Percentiles rank a stretch among this genome's conserved stretches.
Conservation (phyloP, 768 basidiomycete species). For the Tephrocybe rancida region DNA sequence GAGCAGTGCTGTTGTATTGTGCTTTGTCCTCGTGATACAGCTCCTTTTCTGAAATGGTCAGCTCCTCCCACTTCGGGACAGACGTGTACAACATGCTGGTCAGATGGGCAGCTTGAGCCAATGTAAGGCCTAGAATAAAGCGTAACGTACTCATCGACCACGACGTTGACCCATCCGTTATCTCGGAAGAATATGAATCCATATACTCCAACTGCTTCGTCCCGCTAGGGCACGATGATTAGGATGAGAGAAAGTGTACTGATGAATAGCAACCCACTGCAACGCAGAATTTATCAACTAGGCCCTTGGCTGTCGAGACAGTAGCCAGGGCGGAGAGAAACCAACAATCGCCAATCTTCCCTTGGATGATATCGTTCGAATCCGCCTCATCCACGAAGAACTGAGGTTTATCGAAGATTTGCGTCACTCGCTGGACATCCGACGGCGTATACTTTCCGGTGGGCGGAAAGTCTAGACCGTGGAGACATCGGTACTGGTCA, state of each 20-base stretch:
- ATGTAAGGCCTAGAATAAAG: neutral
- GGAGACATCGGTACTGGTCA: conserved; percentile 49
- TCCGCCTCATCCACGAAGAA: conserved; percentile 51
- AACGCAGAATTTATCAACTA: conserved; percentile 55
- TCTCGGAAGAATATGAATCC: conserved; percentile 63
- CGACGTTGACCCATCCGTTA: conserved; percentile 51
- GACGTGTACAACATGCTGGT: conserved; percentile 47
- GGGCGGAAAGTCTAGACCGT: conserved; percentile 33
- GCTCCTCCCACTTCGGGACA: conserved; percentile 53
- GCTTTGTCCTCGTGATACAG: conserved; percentile 56
- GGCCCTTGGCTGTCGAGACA: conserved; percentile 45
- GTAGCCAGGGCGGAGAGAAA: conserved; percentile 56
- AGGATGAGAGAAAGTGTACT: too few relatives aligned
- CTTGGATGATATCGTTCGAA: conserved; percentile 53
- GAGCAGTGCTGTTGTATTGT: conserved; percentile 43
- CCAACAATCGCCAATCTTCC: conserved; percentile 57
- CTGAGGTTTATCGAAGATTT: conserved; percentile 55
- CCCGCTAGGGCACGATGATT: conserved; percentile 30
- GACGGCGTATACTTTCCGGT: conserved; percentile 32
- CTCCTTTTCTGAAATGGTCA: conserved; percentile 39
- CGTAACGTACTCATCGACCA: conserved; percentile 56
- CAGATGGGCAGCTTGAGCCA: neutral
- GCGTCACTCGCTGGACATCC: conserved; percentile 43
- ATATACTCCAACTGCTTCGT: conserved; percentile 57
- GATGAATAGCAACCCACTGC: conserved; percentile 27